Evolutionary conservation across 23 red algal species (phyloP).

Genomic region (Chondrus crispus): DNA sequence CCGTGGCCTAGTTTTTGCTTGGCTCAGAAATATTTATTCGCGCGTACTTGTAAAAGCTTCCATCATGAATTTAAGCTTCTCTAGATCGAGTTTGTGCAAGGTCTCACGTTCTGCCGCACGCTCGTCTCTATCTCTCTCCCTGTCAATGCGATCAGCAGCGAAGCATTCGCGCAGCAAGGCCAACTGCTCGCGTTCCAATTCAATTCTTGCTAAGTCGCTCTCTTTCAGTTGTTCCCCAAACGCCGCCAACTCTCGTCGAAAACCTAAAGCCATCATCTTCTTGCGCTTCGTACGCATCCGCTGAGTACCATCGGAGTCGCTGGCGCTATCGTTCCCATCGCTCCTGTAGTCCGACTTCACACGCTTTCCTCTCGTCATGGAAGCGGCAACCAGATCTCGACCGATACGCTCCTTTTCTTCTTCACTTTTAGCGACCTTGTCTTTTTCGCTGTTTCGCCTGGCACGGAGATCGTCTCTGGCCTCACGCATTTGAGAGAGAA

Average conservation of each 20-base stretch:
- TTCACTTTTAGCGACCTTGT: not conserved
- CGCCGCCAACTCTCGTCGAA: not conserved
- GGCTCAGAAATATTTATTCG: no score
- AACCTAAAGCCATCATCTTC: not conserved
- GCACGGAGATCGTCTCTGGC: not conserved
- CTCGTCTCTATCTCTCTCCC: not conserved
- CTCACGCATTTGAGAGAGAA: not conserved
- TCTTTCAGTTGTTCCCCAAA: slow-evolving; percentile 6
- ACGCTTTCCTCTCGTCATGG: not conserved
- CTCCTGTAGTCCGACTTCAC: not conserved
- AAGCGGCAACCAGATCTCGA: not conserved
- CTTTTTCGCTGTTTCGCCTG: not conserved
- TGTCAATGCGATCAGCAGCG: not conserved
- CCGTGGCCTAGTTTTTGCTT: no score
- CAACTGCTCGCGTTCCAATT: not conserved
- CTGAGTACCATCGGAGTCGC: not conserved
- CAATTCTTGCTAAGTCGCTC: not conserved
- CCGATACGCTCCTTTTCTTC: not conserved
- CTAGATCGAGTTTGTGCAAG: no score
- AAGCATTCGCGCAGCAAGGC: not conserved
- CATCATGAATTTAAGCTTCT: no score
- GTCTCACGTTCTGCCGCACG: no score
- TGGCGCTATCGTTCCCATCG: not conserved
- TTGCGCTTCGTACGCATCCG: not conserved
- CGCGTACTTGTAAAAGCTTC: no score